A percentile compares a stretch with the other conserved stretches of the same genome.
Conservation (phyloP, 306 rosid species). For the Argentina anserina region DNA sequence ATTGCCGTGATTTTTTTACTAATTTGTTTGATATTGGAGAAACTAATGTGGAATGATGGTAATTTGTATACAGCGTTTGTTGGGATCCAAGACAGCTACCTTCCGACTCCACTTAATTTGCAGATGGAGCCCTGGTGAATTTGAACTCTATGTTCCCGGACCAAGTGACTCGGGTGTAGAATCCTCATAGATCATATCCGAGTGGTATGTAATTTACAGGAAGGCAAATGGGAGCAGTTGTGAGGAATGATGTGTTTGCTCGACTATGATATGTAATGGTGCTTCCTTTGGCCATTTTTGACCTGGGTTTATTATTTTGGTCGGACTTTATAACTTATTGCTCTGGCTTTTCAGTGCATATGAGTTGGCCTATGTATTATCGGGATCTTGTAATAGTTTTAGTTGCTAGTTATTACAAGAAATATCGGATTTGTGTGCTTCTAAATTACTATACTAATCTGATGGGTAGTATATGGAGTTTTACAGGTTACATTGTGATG, state of each 20-base stretch:
- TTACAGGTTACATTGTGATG: no score
- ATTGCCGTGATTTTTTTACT: background rate
- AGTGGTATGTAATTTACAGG: background rate
- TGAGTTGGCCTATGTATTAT: slow-evolving; percentile 5
- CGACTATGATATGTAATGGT: background rate
- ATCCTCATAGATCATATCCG: slow-evolving; percentile 31
- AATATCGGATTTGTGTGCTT: background rate
- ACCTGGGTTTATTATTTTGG: background rate
- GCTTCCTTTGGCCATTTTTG: background rate
- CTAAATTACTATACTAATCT: background rate
- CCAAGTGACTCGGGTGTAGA: slow-evolving; percentile 77
- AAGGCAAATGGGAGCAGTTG: background rate
- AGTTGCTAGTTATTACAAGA: background rate
- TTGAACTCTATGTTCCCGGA: slow-evolving; percentile 60
- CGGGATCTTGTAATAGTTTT: background rate
- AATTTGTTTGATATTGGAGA: background rate
- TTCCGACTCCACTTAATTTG: slow-evolving; percentile 71
- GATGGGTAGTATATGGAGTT: no score
- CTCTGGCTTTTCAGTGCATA: background rate
- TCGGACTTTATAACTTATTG: background rate
- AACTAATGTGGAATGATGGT: slow-evolving; percentile 12
- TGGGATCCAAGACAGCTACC: slow-evolving; percentile 76
- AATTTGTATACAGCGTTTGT: slow-evolving; percentile 55
- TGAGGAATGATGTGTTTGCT: background rate
- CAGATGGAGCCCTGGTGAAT: slow-evolving; percentile 77